Evolutionary conservation across 1,139 yeast genomes (phyloP), one percentile per base, ranked within the genome.

Genomic region (Hyphopichia fennica): DNA sequence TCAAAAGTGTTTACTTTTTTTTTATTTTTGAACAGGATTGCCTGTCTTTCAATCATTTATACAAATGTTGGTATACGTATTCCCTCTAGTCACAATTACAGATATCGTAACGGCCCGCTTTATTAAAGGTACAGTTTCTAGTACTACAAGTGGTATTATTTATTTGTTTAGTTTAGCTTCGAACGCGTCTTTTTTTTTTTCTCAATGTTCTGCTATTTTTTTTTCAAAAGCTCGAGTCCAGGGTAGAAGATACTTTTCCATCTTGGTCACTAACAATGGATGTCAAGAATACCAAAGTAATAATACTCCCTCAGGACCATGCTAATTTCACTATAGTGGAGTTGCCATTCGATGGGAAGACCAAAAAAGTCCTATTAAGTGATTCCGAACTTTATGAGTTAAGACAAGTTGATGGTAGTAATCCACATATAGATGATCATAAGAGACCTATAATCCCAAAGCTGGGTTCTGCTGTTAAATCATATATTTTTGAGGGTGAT

Each of bases 401-500:
- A 29, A 59, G 62, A 37, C 62, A 62, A 41, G 54, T 72, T 25
- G 57, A 57, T 32, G 72, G 70, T 9, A 42, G 44, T 15, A 56
- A 56, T 38, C 61, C 59, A 37, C 52, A 44, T 42, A 45, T 34
- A 35, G 33, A 43, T 11, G 49, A 34, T 44, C 51, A 43, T 45
- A 58, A 20, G 50, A 50, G 40, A 43, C 51, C 30, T 41, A 42
- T 28, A 17, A 32, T 39, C 32, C 54, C 63, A 14, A 54, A 52
- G 32, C 51, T 49, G 20, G 70, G 69, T 0, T 57, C 49, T 17
- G 58, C 69, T 1, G 70, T 67, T 8, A 67, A 65, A 48, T 70
- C 77, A 13, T 57, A 66, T 41, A 60, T 73, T 4, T 56, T 71
- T 32, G 78, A 72, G 48, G 37, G 36, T 8, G 36, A 39, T 3